Percentiles rank a stretch among this genome's conserved stretches.
These are phyloP conservation scores for Phyllosticta ampelicida DNA, from an alignment of 2,329 filamentous ascomycete species.

Conservation along the genomic window DNA sequence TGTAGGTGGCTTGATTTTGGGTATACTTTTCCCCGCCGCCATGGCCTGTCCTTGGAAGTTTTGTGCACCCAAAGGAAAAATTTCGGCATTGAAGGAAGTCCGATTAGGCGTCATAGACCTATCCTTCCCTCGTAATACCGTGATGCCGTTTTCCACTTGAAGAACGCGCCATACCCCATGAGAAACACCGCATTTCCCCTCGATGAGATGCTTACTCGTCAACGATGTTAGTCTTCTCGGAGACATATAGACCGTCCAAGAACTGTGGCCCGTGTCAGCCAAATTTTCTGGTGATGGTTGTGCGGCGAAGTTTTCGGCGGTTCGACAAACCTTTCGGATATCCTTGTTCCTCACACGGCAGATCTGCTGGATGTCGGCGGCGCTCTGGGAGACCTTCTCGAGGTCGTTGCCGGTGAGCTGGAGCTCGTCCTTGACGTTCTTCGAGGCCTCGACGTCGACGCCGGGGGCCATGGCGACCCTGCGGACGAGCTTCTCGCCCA, in stretches of 20 bases:
- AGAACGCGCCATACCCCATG: constrained; percentile 11
- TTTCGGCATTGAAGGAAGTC: constrained; percentile 10
- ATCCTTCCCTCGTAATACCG: constrained; percentile 11
- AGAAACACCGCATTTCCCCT: constrained; percentile 8
- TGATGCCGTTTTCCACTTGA: constrained; percentile 12
- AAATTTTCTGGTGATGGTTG: background rate
- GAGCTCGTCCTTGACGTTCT: constrained; percentile 96
- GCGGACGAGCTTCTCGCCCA: constrained; percentile 99
- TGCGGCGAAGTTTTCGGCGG: background rate
- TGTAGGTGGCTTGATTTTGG: background rate
- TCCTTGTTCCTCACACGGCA: constrained; percentile 99
- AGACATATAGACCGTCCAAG: constrained; percentile 99
- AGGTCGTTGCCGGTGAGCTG: constrained; percentile 87
- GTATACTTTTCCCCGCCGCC: background rate
- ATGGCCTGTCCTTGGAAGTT: background rate
- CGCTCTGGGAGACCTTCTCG: constrained; percentile 94
- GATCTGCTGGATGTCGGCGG: constrained; percentile 98
- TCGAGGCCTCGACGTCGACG: constrained; percentile 82
- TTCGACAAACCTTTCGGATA: constrained; percentile 84
- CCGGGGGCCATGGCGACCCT: constrained; percentile 78
- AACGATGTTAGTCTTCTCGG: constrained; percentile 91
- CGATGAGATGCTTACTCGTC: constrained; percentile 41
- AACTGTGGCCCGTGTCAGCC: constrained; percentile 48
- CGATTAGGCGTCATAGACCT: constrained; percentile 10
- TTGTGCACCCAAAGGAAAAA: constrained; percentile 6